Conservation (phyloP, 192 early-diverging fungal species). For the Entomortierella chlamydospora region DNA sequence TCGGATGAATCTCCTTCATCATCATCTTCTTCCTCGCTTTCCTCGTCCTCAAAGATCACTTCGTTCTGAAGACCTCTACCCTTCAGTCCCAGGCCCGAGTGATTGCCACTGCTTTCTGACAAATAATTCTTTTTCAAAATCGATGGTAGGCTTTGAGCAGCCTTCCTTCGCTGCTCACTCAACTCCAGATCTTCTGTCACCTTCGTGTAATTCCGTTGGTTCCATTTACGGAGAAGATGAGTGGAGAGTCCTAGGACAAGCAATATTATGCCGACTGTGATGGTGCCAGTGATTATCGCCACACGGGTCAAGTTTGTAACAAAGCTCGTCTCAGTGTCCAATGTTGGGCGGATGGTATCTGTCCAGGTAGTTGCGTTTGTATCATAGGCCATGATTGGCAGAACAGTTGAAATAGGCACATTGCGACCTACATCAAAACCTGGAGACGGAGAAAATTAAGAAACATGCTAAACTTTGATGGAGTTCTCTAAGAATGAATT, state of each 20-base stretch:
- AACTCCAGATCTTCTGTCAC: slow-evolving; percentile 38
- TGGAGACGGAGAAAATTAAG: background rate
- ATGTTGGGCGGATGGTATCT: slow-evolving; percentile 27
- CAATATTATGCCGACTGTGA: slow-evolving; percentile 14
- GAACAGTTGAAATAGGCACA: slow-evolving; percentile 9
- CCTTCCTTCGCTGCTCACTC: slow-evolving; percentile 19
- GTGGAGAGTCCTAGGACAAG: slow-evolving; percentile 33
- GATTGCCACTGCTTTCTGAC: slow-evolving; percentile 2
- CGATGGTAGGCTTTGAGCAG: slow-evolving; percentile 24
- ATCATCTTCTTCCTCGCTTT: slow-evolving; percentile 2
- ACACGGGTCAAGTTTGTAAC: slow-evolving; percentile 27
- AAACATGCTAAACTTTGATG: too few species aligned
- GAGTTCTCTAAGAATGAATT: too few species aligned
- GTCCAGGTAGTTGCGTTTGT: slow-evolving; percentile 40
- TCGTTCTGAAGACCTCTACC: slow-evolving; percentile 5
- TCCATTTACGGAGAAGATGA: slow-evolving; percentile 41
- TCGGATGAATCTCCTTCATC: slow-evolving; percentile 13
- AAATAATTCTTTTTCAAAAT: slow-evolving; percentile 46
- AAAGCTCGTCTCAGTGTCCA: slow-evolving; percentile 23
- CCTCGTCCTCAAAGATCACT: slow-evolving; percentile 42
- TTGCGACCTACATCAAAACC: slow-evolving; percentile 37
- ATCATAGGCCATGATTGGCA: slow-evolving; percentile 38
- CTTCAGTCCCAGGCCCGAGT: background rate
- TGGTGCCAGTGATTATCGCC: slow-evolving; percentile 38
- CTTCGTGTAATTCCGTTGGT: slow-evolving; percentile 39